Evolutionary conservation across 345 rosid genomes (phyloP).

Genomic region (Xanthoceras sorbifolium): DNA sequence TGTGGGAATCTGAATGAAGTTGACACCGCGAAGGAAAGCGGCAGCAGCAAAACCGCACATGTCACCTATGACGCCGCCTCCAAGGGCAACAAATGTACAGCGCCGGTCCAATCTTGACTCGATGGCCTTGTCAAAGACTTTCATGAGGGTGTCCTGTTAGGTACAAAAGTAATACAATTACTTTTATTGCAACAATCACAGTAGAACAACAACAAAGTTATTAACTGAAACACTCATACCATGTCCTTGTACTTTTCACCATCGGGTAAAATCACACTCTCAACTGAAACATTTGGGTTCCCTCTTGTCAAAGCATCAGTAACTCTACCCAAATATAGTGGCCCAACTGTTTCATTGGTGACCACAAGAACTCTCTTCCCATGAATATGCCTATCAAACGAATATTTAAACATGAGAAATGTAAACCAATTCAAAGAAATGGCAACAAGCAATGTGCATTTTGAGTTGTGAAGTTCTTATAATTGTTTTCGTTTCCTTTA

Average conservation of each 20-base stretch:
- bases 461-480: not conserved
- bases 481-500: not conserved
- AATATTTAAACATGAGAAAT: not conserved
- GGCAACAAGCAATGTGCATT: not conserved
- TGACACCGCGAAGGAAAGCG: constrained; percentile 93
- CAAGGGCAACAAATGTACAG: constrained; percentile 93
- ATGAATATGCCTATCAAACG: constrained; percentile 68
- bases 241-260: constrained; percentile 91
- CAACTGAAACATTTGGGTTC: constrained; percentile 82
- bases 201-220: not conserved
- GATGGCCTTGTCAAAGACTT: constrained; percentile 94
- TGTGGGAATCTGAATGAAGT: constrained; percentile 97
- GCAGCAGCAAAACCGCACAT: constrained; percentile 99
- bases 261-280: constrained; percentile 83
- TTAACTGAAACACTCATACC: constrained; percentile 40
- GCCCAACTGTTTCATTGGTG: constrained; percentile 73
- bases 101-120: constrained; percentile 80
- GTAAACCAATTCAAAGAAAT: not conserved
- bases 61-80: constrained; percentile 98
- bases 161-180: constrained; percentile 16
- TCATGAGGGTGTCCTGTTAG: constrained; percentile 77
- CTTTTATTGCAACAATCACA: not conserved
- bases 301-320: constrained; percentile 73
- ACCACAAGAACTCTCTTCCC: constrained; percentile 97
- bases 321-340: constrained; percentile 78